Evolutionary conservation across 805 yeast genomes (phyloP).

Genomic region (Barnettozyma siamensis): DNA sequence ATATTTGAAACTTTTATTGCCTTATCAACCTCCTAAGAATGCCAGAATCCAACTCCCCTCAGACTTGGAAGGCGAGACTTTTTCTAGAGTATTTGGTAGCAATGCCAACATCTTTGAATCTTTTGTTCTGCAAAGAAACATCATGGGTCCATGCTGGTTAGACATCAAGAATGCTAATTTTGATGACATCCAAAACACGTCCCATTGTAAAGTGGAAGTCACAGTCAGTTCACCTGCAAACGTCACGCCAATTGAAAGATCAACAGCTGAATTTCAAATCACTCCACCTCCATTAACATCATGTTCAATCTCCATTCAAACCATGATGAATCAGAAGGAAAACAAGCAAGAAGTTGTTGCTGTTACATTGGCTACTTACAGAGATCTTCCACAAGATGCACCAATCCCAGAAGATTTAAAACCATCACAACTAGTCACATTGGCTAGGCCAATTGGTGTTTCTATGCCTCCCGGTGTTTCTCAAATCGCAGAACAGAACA

Average conservation of each 20-base stretch:
- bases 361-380: constrained; percentile 69
- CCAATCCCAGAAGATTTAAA: constrained; percentile 56
- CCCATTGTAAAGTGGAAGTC: constrained; percentile 80
- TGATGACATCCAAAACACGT: constrained; percentile 48
- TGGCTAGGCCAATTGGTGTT: constrained; percentile 73
- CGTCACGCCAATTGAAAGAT: constrained; percentile 43
- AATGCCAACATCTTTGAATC: constrained; percentile 72
- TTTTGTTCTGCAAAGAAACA: constrained; percentile 71
- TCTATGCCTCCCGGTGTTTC: constrained; percentile 74
- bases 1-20: constrained; percentile 72
- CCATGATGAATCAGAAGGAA: constrained; percentile 65
- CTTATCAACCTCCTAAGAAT: constrained; percentile 60
- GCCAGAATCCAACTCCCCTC: constrained; percentile 46
- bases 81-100: constrained; percentile 74
- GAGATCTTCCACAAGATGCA: constrained; percentile 66
- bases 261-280: constrained; percentile 29
- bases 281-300: constrained; percentile 65
- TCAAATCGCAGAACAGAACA: constrained; percentile 50
- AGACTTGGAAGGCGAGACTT: constrained; percentile 69
- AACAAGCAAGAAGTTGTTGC: constrained; percentile 86
- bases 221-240: constrained; percentile 43
- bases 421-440: constrained; percentile 61
- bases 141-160: constrained; percentile 99
- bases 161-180: constrained; percentile 64
- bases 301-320: constrained; percentile 72